These are phyloP conservation scores for Acanthamoeba triangularis DNA, from an alignment of 208 protist genomes.

Conservation along the genomic window DNA sequence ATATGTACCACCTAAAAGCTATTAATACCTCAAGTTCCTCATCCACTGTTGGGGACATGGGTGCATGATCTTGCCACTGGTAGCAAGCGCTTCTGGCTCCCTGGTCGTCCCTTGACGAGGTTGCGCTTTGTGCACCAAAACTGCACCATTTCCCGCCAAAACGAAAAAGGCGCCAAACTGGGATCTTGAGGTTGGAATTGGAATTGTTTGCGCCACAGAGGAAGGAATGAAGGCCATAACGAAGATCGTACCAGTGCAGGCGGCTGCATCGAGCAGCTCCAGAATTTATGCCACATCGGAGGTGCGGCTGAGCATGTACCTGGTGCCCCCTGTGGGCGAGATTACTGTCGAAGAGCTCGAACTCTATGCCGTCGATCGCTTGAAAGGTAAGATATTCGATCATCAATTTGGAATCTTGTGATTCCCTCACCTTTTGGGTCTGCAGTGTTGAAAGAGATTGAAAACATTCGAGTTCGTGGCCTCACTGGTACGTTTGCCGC, in stretches of 20 bases:
- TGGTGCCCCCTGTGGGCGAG: conserved; percentile 7
- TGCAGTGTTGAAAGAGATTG: conserved; percentile 9
- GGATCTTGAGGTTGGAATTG: too few species aligned
- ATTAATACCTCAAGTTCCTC: too few species aligned
- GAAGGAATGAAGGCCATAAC: conserved; percentile 20
- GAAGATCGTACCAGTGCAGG: not conserved
- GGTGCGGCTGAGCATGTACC: conserved; percentile 7
- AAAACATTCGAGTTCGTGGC: conserved; percentile 36
- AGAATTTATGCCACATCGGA: not conserved
- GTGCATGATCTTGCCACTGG: too few species aligned
- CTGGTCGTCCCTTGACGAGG: too few species aligned
- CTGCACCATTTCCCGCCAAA: too few species aligned
- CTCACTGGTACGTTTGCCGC: not conserved
- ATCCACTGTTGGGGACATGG: too few species aligned
- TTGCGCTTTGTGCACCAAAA: too few species aligned
- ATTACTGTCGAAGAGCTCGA: conserved; percentile 45
- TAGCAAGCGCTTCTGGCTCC: too few species aligned
- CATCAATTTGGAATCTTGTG: not conserved
- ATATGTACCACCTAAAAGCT: too few species aligned
- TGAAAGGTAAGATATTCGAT: conserved; percentile 38
- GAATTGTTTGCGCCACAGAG: too few species aligned
- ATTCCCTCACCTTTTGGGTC: not conserved
- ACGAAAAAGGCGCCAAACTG: too few species aligned
- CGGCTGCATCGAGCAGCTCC: not conserved
- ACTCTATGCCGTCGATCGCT: conserved; percentile 27